Conservation (phyloP, 257 asterid species). For the Solanum tarapatanum region DNA sequence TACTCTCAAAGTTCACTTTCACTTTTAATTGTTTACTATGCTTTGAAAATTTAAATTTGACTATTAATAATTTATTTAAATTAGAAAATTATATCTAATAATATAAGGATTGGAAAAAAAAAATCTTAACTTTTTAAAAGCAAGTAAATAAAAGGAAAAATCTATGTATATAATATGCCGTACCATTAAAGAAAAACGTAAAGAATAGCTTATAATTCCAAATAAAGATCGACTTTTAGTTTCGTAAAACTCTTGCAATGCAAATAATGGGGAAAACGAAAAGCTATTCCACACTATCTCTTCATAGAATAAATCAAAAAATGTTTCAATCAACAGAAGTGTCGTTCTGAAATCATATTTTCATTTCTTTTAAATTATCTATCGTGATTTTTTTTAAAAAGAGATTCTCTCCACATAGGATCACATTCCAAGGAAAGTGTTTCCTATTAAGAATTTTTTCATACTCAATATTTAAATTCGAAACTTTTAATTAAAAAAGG, state of each 20-base stretch:
- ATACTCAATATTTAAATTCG: too few species aligned
- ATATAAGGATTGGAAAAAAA: too few species aligned
- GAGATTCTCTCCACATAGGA: accelerated
- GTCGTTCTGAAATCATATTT: background rate
- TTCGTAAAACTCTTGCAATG: background rate
- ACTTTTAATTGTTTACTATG: too few species aligned
- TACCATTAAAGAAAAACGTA: background rate
- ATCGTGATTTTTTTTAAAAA: background rate
- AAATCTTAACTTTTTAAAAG: background rate
- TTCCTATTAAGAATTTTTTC: too few species aligned
- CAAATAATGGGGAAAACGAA: background rate
- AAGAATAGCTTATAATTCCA: background rate
- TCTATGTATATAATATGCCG: background rate
- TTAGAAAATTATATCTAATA: too few species aligned
- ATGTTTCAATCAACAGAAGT: background rate
- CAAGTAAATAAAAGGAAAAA: too few species aligned
- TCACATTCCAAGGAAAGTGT: accelerated
- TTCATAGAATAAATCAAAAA: background rate
- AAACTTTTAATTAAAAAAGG: accelerated
- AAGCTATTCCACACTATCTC: background rate
- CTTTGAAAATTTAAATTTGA: too few species aligned
- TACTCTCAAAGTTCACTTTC: background rate
- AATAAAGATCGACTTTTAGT: too few species aligned
- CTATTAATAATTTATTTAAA: too few species aligned
- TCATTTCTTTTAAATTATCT: background rate